Base-by-base conservation (phyloP, 306 rosid species). In the Astragalus glycyphyllos region DNA sequence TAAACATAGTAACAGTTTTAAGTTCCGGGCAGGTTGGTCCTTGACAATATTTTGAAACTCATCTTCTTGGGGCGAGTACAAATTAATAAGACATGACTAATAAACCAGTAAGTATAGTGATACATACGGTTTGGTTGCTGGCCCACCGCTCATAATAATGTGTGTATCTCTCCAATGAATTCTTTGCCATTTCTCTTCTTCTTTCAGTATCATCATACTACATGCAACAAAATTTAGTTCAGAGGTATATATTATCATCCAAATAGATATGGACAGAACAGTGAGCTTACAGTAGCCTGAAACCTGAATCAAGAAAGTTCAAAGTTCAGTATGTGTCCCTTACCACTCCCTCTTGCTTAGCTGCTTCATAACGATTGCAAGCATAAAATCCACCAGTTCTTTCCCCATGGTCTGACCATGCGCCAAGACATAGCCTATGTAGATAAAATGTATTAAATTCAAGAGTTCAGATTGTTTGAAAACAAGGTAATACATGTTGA, bases 141-240 rank as follows among this genome's bases (percentile, higher is more conserved):
- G 98, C 98, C 98, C 98, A 92, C 66, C 98, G 92, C 86, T 92
- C 98, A 73, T 92, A 92, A 77, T 92, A 92, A 81, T 92, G 98
- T 65, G 98, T 92, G 78, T 92, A 92, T 79, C 95, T 86, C 89
- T 92, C 98, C 73, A 92, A 85, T 4, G 96, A 92, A 75, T 92
- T 92, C 84, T 92, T 92, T 13, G 98, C 98, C 98, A 92, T 92
- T 80, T 92, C 96, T 79, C 95, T 83, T 77, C 98, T 86, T 73
- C 82, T 86, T 82, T 92, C 98, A 60, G 98, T 31, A 55, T 89
- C 88, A 70, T 84, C 87, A 65, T 84, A 80, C 87, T 80, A 65
- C 68, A 59, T 20, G 55, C 75, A 81, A 38, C 14, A 67, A 57
- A 47, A 73, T 37, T 72, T 42, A 67, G 71, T 34, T 76, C 53